Evolutionary conservation across 495 filamentous ascomycete species (phyloP), one percentile per base, ranked within the genome.

Genomic region (Penicillium manginii): DNA sequence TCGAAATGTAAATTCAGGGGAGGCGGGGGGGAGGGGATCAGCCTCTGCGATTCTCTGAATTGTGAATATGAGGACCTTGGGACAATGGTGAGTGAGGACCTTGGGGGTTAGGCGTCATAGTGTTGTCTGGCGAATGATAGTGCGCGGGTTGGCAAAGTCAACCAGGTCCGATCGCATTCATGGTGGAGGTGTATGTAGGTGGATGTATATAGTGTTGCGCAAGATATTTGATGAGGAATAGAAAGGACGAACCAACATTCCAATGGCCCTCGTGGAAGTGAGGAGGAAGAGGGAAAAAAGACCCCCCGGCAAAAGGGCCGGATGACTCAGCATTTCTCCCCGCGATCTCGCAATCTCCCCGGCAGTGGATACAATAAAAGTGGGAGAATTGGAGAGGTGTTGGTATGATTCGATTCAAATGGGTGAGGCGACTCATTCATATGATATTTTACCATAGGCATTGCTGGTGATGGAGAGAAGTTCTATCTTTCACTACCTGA

Each of bases 81-180:
- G 65, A 62, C 61, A 54, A 5, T 37, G 48, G 47, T 51, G 40
- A 56, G 50, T 68, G 70, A 52, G 72, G 68, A 75, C 72, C 72
- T 73, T 75, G 72, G 63, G 68, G 66, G 68, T 70, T 50, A 68
- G 48, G 57, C 62, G 67, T 68, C 60, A 70, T 61, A 50, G 43
- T 58, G n/a, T n/a, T n/a, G n/a, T n/a, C n/a, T 43, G 56, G 35
- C 65, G 59, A 65, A 68, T 68, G 22, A 58, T 19, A 48, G 21
- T 23, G 26, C 46, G 17, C 48, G 22, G n/a, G 58, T 65, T 65
- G 55, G 29, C 52, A 55, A 70, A 55, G 53, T 61, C 53, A 61
- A 52, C 40, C 43, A 54, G 52, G 40, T 45, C 42, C 63, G 40
- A 58, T 57, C 52, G 49, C n/a, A 12, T 26, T 18, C 37, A 58